Conservation (phyloP, 306 rosid species). For the Boehmeria nivea region DNA sequence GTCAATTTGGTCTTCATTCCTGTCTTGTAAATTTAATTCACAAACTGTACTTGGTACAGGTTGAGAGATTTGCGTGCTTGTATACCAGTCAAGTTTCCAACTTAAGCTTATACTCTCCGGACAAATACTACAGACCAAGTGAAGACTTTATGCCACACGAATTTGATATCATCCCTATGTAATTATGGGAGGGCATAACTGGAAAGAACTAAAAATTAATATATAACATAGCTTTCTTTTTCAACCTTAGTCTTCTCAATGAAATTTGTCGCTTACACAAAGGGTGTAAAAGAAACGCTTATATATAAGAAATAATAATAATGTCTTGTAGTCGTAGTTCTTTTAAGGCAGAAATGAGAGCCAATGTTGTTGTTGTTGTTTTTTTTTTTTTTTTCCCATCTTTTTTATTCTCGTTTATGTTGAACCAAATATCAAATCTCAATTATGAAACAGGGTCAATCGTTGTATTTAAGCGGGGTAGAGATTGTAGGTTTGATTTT, state of each 20-base stretch:
- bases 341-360: slow-evolving; percentile 1
- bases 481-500: background rate
- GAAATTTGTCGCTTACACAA: background rate
- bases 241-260: background rate
- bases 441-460: no score
- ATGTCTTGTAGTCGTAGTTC: background rate
- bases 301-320: background rate
- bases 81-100: slow-evolving; percentile 93
- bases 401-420: background rate
- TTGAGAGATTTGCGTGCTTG: slow-evolving; percentile 95
- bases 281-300: background rate
- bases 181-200: slow-evolving; percentile 14
- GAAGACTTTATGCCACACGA: slow-evolving; percentile 98
- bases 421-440: no score
- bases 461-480: no score
- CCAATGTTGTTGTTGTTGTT: background rate
- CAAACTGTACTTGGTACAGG: slow-evolving; percentile 37
- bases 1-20: no score
- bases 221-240: background rate
- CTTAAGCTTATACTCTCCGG: slow-evolving; percentile 79
- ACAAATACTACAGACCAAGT: slow-evolving; percentile 90
- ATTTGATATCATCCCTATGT: slow-evolving; percentile 55
- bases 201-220: background rate
- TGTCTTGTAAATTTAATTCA: background rate
- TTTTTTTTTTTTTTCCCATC: no score